phyloP scores from a whole-genome alignment of 305 asterid genomes.

The Fraxinus greggii region DNA sequence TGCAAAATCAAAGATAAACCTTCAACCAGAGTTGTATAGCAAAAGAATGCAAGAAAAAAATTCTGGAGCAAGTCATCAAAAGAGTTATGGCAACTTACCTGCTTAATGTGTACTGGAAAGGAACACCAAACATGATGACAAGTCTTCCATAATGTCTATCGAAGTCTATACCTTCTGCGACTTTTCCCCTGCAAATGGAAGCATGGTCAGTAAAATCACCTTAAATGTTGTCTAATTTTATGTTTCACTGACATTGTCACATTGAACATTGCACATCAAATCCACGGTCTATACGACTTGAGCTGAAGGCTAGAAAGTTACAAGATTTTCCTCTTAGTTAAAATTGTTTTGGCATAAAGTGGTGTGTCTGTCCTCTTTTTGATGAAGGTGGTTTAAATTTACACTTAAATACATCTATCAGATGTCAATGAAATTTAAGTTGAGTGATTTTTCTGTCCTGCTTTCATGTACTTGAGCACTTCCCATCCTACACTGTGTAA shows the following conservation, averaged over 20 bases:
- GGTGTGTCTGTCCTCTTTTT: background rate
- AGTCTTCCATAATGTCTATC: constrained; percentile 99
- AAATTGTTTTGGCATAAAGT: background rate
- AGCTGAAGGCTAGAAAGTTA: background rate
- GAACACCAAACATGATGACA: constrained; percentile 95
- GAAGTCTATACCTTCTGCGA: constrained; percentile 98
- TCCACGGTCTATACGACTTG: background rate
- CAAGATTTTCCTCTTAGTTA: background rate
- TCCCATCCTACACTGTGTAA: background rate
- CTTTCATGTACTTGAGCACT: constrained; percentile 13
- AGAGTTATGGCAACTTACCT: constrained; percentile 44
- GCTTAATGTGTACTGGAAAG: constrained; percentile 93
- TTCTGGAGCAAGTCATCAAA: background rate
- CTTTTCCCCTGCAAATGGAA: constrained; percentile 78
- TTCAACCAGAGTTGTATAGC: background rate
- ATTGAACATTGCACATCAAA: background rate
- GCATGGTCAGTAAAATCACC: constrained; percentile 2
- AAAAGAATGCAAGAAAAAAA: background rate
- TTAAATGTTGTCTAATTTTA: background rate
- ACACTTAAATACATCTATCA: background rate
- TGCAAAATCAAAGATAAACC: background rate
- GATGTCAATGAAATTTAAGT: background rate
- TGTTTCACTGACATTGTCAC: background rate
- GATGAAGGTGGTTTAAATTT: background rate
- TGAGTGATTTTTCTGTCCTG: background rate